Percentiles rank a stretch among this genome's conserved stretches.
Evolutionary conservation across 2,329 filamentous ascomycete species (phyloP).

Genomic region (Epichloe aotearoae): DNA sequence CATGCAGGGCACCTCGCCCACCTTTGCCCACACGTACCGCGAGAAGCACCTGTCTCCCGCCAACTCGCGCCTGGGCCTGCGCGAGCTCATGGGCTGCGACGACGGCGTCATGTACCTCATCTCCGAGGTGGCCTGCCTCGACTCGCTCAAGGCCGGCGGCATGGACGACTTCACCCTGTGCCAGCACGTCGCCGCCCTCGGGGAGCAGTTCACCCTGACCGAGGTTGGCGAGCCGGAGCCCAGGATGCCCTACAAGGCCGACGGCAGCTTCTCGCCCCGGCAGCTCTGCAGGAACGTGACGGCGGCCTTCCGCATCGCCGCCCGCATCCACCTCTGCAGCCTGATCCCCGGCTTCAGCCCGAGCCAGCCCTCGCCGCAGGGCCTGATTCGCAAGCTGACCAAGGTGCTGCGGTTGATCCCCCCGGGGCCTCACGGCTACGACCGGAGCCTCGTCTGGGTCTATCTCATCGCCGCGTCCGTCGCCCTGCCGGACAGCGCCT

Average conservation of each 20-base stretch:
- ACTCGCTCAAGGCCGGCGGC: constrained; percentile 69
- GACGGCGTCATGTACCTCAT: constrained; percentile 97
- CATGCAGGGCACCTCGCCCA: constrained; percentile 74
- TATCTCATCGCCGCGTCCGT: constrained; percentile 76
- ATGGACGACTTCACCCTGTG: constrained; percentile 81
- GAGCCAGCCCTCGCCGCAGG: constrained; percentile 57
- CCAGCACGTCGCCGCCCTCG: constrained; percentile 78
- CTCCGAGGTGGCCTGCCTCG: constrained; percentile 91
- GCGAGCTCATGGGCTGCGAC: constrained; percentile 94
- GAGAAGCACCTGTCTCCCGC: constrained; percentile 70
- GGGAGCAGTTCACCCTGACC: constrained; percentile 71
- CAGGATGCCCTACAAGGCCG: constrained; percentile 49
- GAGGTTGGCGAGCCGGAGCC: constrained; percentile 50
- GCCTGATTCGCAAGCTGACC: constrained; percentile 66
- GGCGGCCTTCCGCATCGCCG: constrained; percentile 77
- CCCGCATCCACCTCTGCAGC: constrained; percentile 93
- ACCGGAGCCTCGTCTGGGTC: constrained; percentile 86
- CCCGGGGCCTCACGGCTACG: constrained; percentile 66
- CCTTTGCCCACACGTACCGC: constrained; percentile 89
- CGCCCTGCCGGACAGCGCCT: constrained; percentile 56
- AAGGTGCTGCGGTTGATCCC: constrained; percentile 72
- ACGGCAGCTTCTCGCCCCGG: constrained; percentile 65
- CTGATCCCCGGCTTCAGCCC: constrained; percentile 80
- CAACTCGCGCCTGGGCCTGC: constrained; percentile 56
- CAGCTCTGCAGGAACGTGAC: constrained; percentile 84